Conservation (phyloP, 2,329 filamentous ascomycete genomes). For the Periconia sp. region DNA sequence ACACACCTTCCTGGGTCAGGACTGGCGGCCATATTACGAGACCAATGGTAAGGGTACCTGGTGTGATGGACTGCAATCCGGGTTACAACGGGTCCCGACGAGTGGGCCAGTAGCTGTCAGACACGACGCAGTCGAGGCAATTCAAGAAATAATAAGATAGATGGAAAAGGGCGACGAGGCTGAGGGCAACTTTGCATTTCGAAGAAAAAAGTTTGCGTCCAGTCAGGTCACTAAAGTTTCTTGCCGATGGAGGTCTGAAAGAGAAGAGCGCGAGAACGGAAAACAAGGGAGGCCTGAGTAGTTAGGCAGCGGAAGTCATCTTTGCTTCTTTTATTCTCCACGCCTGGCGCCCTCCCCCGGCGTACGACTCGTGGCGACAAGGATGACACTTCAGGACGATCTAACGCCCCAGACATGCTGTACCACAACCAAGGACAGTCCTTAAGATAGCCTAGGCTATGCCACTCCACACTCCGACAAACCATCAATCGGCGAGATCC, state of each 20-base stretch:
- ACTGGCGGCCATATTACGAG: too few species aligned
- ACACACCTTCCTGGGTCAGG: too few species aligned
- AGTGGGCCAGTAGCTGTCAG: background rate
- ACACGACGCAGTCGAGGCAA: conserved; percentile 1
- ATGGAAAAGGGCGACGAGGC: background rate
- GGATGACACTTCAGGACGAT: too few species aligned
- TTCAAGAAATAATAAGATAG: background rate
- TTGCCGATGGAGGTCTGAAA: background rate
- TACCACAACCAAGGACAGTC: too few species aligned
- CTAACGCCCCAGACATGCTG: too few species aligned
- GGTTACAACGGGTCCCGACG: background rate
- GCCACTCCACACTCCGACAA: too few species aligned
- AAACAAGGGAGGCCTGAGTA: background rate
- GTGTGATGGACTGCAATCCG: background rate
- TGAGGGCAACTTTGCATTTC: background rate
- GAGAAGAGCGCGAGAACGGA: background rate
- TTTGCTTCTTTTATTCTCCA: too few species aligned
- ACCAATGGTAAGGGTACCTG: background rate
- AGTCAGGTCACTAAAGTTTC: background rate
- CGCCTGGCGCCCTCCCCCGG: background rate
- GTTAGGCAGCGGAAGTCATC: too few species aligned
- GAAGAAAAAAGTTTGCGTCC: background rate
- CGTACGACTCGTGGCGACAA: background rate
- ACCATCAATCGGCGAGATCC: too few species aligned
- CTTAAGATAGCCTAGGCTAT: too few species aligned